A percentile compares a stretch with the other conserved stretches of the same genome.
phyloP scores from a whole-genome alignment of 176 grass and related monocot genomes.

The Miscanthus lutarioriparius region DNA sequence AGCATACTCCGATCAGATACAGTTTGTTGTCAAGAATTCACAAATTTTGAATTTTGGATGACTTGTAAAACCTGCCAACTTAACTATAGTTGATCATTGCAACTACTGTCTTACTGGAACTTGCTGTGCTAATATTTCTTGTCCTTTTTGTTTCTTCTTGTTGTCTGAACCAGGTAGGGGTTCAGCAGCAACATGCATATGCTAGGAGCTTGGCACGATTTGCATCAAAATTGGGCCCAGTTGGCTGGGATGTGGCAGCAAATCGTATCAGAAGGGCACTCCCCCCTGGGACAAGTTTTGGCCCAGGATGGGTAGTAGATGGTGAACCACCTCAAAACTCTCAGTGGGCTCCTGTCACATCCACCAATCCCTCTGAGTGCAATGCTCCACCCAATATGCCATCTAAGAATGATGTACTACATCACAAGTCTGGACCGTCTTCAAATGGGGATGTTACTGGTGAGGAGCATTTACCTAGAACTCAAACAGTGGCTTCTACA shows the following conservation, averaged over 20 bases:
- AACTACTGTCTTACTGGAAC: not conserved
- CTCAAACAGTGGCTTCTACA: constrained; percentile 33
- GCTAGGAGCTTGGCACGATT: constrained; percentile 70
- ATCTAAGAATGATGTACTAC: constrained; percentile 26
- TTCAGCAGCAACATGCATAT: constrained; percentile 58
- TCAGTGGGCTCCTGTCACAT: constrained; percentile 4
- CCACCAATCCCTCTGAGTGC: constrained; percentile 18
- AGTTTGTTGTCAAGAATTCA: constrained; percentile 5
- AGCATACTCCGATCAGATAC: constrained; percentile 33
- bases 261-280: constrained; percentile 49
- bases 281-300: constrained; percentile 62
- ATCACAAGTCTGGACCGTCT: constrained; percentile 28
- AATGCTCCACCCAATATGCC: constrained; percentile 26
- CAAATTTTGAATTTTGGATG: constrained; percentile 14
- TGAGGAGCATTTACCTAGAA: constrained; percentile 36
- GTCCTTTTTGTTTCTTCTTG: constrained; percentile 16
- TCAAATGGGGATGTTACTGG: constrained; percentile 24
- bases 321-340: constrained; percentile 55
- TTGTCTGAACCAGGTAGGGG: constrained; percentile 54
- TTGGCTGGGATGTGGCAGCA: constrained; percentile 65
- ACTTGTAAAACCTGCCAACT: constrained; percentile 8
- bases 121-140: constrained; percentile 11
- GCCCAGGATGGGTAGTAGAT: constrained; percentile 69
- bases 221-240: constrained; percentile 48
- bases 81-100: constrained; percentile 11